Evolutionary conservation across 257 asterid species (phyloP), one percentile per base, ranked within the genome.

Genomic region (Solanum lycopersicoides): DNA sequence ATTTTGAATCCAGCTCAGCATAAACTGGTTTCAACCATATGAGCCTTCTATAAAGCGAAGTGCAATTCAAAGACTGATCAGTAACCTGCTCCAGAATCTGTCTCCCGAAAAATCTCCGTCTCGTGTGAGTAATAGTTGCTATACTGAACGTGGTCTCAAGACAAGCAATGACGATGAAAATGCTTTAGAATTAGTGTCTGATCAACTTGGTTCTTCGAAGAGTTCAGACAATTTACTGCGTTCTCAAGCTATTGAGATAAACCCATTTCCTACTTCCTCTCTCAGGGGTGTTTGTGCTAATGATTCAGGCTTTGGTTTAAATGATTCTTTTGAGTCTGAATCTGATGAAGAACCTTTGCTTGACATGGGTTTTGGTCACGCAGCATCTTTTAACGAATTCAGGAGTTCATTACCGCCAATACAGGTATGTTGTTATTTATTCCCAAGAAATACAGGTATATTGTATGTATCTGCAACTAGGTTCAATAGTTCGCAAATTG

Each of bases 21-120:
- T 87, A 13, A 92, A 92, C 91, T 97, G 99, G 99, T 97, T 97
- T 88, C 98, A 94, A 37, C 92, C 97, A 30, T 89, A 89, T 66
- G 99, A 95, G 88, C 98, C 98, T 90, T 95, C 95, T 25, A 65
- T 93, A 80, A 97, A 95, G 89, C 93, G 99, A 69, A 90, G 91
- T 87, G 93, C 83, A 75, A 92, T 97, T 68, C 96, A 94, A 91
- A 93, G 91, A 89, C 88, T 97, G 91, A 94, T 97, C 88, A 89
- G 89, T 87, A 89, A 87, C 87, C 95, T 97, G 85, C 93, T 93
- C 45, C 91, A 90, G 45, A 90, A 90, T 86, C 90, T 89, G 75
- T 85, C 94, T 79, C 87, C 87, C 87, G 96, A 91, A 87, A 86
- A 88, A 89, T 90, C 93, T 87, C 88, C 92, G 11, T 89, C 91